Evolutionary conservation across 495 filamentous ascomycete genomes (phyloP).

Genomic region (Massariosphaeria phaeospora): DNA sequence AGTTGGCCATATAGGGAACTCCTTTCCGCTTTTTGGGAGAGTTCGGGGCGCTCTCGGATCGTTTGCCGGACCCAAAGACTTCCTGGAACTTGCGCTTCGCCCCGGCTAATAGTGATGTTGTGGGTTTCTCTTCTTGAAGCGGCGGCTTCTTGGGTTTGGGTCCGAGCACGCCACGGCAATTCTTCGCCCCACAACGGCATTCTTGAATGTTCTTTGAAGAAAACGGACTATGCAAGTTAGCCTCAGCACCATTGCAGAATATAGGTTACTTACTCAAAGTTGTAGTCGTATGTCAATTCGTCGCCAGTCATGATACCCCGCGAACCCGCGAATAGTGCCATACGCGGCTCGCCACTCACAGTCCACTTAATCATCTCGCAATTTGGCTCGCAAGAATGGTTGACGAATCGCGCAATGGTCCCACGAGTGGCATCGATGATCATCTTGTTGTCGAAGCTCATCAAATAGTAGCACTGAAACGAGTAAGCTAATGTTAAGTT

Average conservation of each 20-base stretch:
- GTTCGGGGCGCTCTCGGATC: conserved; percentile 6
- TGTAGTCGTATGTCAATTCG: conserved; percentile 99
- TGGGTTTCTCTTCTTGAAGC: background rate
- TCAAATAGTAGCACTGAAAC: conserved; percentile 79
- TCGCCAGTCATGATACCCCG: conserved; percentile 85
- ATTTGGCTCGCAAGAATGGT: conserved; percentile 96
- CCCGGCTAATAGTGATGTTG: conserved; percentile 20
- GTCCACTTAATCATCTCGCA: conserved; percentile 97
- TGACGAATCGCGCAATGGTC: conserved; percentile 94
- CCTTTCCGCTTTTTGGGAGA: conserved; percentile 25
- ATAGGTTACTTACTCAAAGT: conserved; percentile 76
- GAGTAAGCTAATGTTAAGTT: conserved; percentile 20
- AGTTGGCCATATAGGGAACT: conserved; percentile 8
- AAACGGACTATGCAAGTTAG: conserved; percentile 36
- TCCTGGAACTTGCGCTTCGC: conserved; percentile 30
- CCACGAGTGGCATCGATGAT: conserved; percentile 96
- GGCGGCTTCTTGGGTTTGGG: conserved; percentile 34
- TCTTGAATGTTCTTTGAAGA: conserved; percentile 41
- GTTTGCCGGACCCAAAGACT: conserved; percentile 11
- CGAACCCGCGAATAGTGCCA: conserved; percentile 95
- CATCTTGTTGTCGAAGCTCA: conserved; percentile 98
- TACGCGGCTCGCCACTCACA: conserved; percentile 88
- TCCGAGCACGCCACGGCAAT: conserved; percentile 44
- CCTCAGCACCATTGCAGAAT: conserved; percentile 12
- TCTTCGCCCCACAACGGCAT: conserved; percentile 43